A percentile compares a stretch with the other conserved stretches of the same genome.
Conservation (phyloP, 2,329 filamentous ascomycete species). For the Exophiala dermatitidis region DNA sequence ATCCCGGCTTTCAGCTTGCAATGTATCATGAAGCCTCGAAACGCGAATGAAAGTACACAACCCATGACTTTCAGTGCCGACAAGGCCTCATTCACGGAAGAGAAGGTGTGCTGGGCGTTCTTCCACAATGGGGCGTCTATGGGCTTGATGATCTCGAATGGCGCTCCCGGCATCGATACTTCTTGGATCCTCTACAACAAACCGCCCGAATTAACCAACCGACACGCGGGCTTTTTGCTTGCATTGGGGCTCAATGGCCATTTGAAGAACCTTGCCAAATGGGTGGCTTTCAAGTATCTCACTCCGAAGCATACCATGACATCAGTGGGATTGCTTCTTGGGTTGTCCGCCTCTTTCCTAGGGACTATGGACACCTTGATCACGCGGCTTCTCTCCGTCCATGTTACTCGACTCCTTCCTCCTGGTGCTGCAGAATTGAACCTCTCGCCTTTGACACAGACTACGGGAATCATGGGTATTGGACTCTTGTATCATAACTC, state of each 20-base stretch:
- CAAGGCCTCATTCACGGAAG: conserved; percentile 77
- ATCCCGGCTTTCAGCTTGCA: conserved; percentile 87
- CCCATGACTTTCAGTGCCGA: conserved; percentile 67
- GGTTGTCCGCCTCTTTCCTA: conserved; percentile 84
- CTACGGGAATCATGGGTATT: conserved; percentile 94
- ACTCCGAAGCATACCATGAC: conserved; percentile 99
- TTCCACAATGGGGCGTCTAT: conserved; percentile 96
- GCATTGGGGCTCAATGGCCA: conserved; percentile 91
- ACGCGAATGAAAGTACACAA: conserved; percentile 53
- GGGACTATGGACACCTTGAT: conserved; percentile 97
- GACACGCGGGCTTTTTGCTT: conserved; percentile 90
- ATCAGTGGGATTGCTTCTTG: conserved; percentile 87
- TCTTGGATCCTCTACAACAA: conserved; percentile 99
- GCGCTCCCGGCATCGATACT: conserved; percentile 89
- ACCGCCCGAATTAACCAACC: conserved; percentile 81
- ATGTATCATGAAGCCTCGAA: conserved; percentile 84
- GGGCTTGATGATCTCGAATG: conserved; percentile 79
- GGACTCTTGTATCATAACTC: conserved; percentile 89
- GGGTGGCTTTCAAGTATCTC: conserved; percentile 98
- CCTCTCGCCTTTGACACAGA: conserved; percentile 84
- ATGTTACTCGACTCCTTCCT: conserved; percentile 90
- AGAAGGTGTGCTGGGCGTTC: conserved; percentile 97
- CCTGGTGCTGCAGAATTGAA: conserved; percentile 90
- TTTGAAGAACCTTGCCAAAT: conserved; percentile 88
- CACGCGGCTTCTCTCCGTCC: conserved; percentile 85